A percentile compares a stretch with the other conserved stretches of the same genome.
Conservation (phyloP, 768 basidiomycete genomes). For the Suillus alpinus region DNA sequence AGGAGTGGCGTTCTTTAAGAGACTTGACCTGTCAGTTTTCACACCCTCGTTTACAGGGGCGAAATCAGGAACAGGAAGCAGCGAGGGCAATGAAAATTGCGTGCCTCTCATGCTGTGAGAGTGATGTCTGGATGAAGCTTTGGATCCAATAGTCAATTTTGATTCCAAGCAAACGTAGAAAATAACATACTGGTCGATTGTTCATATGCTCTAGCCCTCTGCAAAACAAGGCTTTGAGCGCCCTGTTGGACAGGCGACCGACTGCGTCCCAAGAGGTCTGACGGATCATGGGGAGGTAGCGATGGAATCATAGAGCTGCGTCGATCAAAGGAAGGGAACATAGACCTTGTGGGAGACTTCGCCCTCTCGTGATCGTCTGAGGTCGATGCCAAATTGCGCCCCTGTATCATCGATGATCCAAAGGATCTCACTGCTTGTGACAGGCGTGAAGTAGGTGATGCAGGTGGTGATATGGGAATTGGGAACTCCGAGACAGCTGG, state of each 20-base stretch:
- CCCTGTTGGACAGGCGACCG: slow-evolving; percentile 7
- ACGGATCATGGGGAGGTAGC: neutral
- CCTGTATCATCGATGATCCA: slow-evolving; percentile 21
- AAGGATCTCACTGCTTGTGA: slow-evolving; percentile 18
- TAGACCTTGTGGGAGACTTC: slow-evolving; percentile 10
- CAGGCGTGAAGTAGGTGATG: slow-evolving; percentile 18
- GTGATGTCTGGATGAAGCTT: neutral
- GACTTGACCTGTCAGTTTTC: slow-evolving; percentile 8
- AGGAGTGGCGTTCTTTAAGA: slow-evolving; percentile 5
- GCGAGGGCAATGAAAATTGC: slow-evolving; percentile 40
- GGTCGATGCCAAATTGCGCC: slow-evolving; percentile 11
- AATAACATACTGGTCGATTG: slow-evolving; percentile 18
- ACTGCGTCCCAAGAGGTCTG: slow-evolving; percentile 12
- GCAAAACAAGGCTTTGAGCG: slow-evolving; percentile 28
- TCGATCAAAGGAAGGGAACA: slow-evolving; percentile 15
- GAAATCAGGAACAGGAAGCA: slow-evolving; percentile 29
- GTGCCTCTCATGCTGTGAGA: slow-evolving; percentile 22
- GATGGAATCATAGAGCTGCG: slow-evolving; percentile 6
- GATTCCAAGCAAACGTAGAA: neutral
- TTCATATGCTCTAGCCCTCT: slow-evolving; percentile 27
- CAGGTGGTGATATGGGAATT: slow-evolving; percentile 10
- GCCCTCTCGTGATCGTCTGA: slow-evolving; percentile 9
- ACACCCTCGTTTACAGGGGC: slow-evolving; percentile 5
- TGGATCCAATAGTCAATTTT: neutral
- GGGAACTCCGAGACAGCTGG: slow-evolving; percentile 22